Evolutionary conservation across 2,329 filamentous ascomycete species (phyloP), one percentile per base, ranked within the genome.

Genomic region (Aspergillus sp.): DNA sequence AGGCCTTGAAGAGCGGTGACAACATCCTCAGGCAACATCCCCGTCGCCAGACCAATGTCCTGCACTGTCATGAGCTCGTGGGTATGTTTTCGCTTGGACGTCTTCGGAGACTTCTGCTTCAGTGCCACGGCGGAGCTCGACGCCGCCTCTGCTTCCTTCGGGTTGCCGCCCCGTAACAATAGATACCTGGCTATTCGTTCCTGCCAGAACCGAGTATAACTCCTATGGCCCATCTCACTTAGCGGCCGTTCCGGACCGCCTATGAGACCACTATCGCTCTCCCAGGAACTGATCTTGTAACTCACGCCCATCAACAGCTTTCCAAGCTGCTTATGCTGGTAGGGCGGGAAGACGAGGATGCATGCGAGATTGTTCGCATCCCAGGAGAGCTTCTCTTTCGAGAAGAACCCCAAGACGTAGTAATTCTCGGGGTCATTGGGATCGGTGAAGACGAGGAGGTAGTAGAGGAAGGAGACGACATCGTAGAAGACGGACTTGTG

Each of bases 401-500:
- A 96, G 80, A 98, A 99, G 83, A 98, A 98, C n/a, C 95, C 95
- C 1, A 94, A 86, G 30, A 97, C 88, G 71, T 89, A 87, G 67
- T 77, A 71, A 60, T 72, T 67, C 52, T 74, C 60, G 51, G 74
- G 66, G 70, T 80, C 72, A 3, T 70, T 52, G 0, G 82, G 82
- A 67, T 85, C 80, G 8, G 87, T 90, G 71, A 93, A 90, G 48
- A 95, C 90, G 56, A 98, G 87, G 4, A 96, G 85, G 75, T 96
- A 98, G 82, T 97, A 99, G 67, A 96, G 88, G 79, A 99, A 99
- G 55, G 91, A 91, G 4, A 88, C 87, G 49, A 97, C 93, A 72
- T 99, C 95, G 81, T 97, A 99, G 79, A 97, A 98, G 68, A 99
- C 93, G 7, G 92, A 97, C 74, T 99, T 99, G 73, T 96, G 97